Base-by-base conservation (phyloP, 352 stramenopile species). In the Phytophthora constricta region DNA sequence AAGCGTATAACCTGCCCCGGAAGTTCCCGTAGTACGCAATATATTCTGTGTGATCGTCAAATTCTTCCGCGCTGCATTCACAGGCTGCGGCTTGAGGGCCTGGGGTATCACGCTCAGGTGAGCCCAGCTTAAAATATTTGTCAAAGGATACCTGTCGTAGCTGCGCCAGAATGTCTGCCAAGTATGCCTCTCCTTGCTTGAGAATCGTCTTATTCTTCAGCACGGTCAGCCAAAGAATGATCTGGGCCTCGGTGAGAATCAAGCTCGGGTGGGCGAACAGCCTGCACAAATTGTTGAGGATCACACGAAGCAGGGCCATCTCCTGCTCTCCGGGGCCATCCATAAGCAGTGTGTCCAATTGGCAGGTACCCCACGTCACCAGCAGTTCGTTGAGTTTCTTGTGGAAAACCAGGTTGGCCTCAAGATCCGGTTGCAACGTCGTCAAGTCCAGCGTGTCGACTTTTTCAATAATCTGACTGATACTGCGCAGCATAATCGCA, bases 81-180 rank as follows among this genome's bases (percentile, higher is more conserved):
- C 74, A 85, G 5, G 70, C 72, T 22, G 58, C 33, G 9, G 63
- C 81, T 19, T 86, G 45, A 20, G 43, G 19, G 1, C 72, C 75
- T 0, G 65, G 46, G 31, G 69, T 54, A 0, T 88, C 82, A 19
- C 84, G 84, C 20, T 92, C 83, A 1, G 86, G 86, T 0, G 84
- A 92, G 2, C 77, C 65, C 3, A 94, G 48, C 59, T 91, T 92
- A 51, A 94, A 94, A 66, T 92, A 94, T 55, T 92, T 94, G 16
- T 92, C 84, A 16, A 90, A 89, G 10, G 79, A 82, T 7, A 87
- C 76, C 43, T 87, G 74, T 20, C 80, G 81, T n/a, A 92, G 43
- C 33, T 86, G 63, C 2, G 58, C 57, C 28, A 91, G 28, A 53
- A 88, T 72, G 7, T 79, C 70, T 2, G 51, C 49, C 17, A 87